These are phyloP conservation scores for Colletotrichum phormii DNA, from an alignment of 2,329 filamentous ascomycete genomes.

Conservation along the genomic window DNA sequence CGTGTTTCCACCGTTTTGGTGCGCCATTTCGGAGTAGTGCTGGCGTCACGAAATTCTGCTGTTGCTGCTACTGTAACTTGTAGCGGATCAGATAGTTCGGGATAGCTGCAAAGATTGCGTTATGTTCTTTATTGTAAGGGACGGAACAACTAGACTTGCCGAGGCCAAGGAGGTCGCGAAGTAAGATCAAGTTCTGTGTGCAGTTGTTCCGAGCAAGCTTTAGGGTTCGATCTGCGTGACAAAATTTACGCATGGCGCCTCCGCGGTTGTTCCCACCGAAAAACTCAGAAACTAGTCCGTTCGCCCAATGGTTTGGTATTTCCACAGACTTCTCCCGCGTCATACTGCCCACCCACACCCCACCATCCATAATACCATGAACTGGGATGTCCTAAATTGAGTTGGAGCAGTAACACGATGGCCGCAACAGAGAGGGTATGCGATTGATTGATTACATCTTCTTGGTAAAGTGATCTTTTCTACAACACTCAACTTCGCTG, in stretches of 20 bases:
- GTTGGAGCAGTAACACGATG: background rate
- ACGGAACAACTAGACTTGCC: background rate
- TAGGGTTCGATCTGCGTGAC: constrained; percentile 13
- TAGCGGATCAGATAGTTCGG: background rate
- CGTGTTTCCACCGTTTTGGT: constrained; percentile 39
- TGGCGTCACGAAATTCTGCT: background rate
- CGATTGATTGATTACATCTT: too few species aligned
- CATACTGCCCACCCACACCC: background rate
- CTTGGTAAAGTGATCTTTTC: too few species aligned
- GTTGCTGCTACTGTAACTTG: too few species aligned
- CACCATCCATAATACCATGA: background rate
- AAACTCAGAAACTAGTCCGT: constrained; percentile 1
- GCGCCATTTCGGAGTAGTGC: background rate
- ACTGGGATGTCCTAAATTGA: background rate
- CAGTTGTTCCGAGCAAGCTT: background rate
- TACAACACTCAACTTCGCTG: too few species aligned
- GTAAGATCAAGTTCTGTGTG: background rate
- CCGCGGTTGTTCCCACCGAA: constrained; percentile 3
- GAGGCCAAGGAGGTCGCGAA: background rate
- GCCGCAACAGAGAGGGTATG: background rate
- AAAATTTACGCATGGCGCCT: background rate
- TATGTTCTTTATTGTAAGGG: background rate
- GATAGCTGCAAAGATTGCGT: background rate
- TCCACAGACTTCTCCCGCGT: background rate
- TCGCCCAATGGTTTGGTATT: background rate